phyloP scores from a whole-genome alignment of 257 asterid species.

The Fraxinus cuspidata region DNA sequence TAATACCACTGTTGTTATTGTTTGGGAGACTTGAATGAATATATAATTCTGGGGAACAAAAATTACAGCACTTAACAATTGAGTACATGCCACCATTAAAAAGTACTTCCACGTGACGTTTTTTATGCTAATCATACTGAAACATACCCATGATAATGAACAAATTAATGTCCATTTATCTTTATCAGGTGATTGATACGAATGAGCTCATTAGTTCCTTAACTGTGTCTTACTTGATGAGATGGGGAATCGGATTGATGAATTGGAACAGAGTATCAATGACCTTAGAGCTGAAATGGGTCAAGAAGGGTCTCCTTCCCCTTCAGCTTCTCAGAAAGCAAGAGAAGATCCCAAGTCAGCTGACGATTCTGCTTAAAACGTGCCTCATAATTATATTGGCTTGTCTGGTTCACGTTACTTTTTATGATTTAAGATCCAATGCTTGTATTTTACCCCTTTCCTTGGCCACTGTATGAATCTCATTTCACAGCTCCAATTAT shows the following conservation, averaged over 20 bases:
- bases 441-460: neutral
- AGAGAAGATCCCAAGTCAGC: conserved; percentile 60
- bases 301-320: conserved; percentile 80
- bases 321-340: conserved; percentile 54
- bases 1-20: neutral
- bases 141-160: neutral
- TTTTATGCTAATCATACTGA: conserved; percentile 10
- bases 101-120: neutral
- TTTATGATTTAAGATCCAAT: neutral
- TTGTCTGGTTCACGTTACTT: neutral
- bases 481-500: neutral
- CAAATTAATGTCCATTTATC: neutral
- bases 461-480: neutral
- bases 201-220: conserved; percentile 38
- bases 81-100: neutral
- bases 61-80: neutral
- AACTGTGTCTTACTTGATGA: conserved; percentile 72
- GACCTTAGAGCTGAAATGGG: conserved; percentile 89
- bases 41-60: neutral
- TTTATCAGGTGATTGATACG: too few relatives aligned
- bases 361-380: conserved; percentile 37
- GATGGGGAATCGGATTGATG: conserved; percentile 88
- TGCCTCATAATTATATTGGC: neutral
- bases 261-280: conserved; percentile 87
- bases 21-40: neutral